Evolutionary conservation across 768 basidiomycete species (phyloP).

Genomic region (Termitomyces sp.): DNA sequence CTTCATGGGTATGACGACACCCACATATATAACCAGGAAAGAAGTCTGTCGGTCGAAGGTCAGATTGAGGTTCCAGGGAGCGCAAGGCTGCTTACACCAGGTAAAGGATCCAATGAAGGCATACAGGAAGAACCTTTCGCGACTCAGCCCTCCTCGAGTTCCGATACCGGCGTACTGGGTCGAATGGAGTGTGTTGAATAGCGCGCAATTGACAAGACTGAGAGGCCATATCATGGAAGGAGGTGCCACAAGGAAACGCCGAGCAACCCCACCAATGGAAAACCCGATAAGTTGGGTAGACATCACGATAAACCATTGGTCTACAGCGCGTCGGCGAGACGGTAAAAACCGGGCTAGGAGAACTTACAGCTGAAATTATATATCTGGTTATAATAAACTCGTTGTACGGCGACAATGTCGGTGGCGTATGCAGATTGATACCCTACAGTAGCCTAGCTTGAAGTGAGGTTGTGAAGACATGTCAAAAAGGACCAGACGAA

Average conservation of each 20-base stretch:
- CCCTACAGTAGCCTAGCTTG: constrained; percentile 54
- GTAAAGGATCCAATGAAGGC: constrained; percentile 52
- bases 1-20: constrained; percentile 3
- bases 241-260: constrained; percentile 72
- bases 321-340: constrained; percentile 25
- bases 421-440: constrained; percentile 66
- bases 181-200: constrained; percentile 77
- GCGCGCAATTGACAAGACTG: constrained; percentile 67
- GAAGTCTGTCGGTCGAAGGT: constrained; percentile 29
- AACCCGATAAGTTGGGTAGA: constrained; percentile 72
- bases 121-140: constrained; percentile 70
- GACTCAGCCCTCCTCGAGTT: constrained; percentile 55
- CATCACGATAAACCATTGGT: constrained; percentile 73
- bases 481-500: constrained; percentile 26
- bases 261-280: constrained; percentile 70
- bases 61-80: constrained; percentile 21
- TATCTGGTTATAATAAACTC: constrained; percentile 60
- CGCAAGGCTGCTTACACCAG: constrained; percentile 49
- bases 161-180: constrained; percentile 65
- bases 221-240: constrained; percentile 67
- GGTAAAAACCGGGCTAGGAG: not conserved
- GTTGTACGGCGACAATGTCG: constrained; percentile 68
- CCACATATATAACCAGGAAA: constrained; percentile 43
- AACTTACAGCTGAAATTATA: constrained; percentile 58
- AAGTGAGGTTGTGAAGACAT: not conserved